Evolutionary conservation across 2,329 filamentous ascomycete genomes (phyloP).

Genomic region (Sporothrix mexicana): DNA sequence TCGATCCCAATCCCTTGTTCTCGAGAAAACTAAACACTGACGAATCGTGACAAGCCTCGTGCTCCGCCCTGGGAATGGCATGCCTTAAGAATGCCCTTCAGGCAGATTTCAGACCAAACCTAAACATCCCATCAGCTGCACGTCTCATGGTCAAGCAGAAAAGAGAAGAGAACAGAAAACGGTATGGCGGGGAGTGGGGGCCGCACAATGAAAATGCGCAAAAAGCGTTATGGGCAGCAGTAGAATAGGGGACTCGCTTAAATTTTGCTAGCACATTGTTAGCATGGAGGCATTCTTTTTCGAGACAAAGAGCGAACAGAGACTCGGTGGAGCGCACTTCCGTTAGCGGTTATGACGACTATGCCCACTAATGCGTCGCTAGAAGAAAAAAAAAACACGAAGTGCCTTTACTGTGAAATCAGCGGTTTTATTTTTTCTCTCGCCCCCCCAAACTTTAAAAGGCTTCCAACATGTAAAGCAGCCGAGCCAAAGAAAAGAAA

Average conservation of each 20-base stretch:
- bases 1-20: background rate
- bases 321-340: background rate
- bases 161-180: background rate
- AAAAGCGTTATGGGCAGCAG: background rate
- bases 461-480: no score
- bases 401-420: no score
- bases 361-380: background rate
- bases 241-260: conserved; percentile 18
- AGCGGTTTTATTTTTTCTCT: no score
- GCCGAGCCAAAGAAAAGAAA: background rate
- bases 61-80: background rate
- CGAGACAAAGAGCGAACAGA: conserved; percentile 10
- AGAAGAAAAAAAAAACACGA: background rate
- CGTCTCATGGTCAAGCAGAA: background rate
- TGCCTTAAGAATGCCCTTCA: background rate
- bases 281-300: background rate
- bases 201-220: background rate
- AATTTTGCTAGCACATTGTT: no score
- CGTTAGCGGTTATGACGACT: background rate
- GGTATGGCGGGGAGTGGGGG: conserved; percentile 9
- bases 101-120: conserved; percentile 15
- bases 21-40: background rate
- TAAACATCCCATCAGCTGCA: background rate
- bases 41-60: background rate
- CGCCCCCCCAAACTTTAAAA: background rate